Conservation (phyloP, 176 grass and related monocot species). For the Oropetium thomaeum region DNA sequence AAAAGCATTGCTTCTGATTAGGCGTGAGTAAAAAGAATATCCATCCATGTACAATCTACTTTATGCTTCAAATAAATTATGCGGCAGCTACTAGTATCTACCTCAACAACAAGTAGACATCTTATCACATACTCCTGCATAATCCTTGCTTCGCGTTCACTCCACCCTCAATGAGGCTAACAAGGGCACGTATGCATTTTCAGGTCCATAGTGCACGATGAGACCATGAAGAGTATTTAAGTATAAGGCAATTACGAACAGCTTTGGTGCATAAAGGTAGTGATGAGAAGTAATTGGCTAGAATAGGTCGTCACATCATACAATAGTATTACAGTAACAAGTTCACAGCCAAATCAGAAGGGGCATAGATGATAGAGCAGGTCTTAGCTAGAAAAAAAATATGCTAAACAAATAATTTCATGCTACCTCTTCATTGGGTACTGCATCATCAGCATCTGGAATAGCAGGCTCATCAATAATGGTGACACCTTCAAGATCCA, state of each 20-base stretch:
- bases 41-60: constrained; percentile 5
- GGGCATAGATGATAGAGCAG: too few species aligned
- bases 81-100: constrained; percentile 5
- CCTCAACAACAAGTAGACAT: neutral
- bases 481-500: constrained; percentile 19
- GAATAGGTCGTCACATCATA: neutral
- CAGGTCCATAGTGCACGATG: neutral
- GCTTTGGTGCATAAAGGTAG: neutral
- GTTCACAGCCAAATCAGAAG: neutral
- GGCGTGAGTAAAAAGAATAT: constrained; percentile 22
- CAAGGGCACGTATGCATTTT: neutral
- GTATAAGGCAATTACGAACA: neutral
- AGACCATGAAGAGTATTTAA: neutral
- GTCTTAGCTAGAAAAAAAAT: too few species aligned
- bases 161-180: neutral
- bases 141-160: neutral
- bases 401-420: too few species aligned
- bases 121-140: neutral
- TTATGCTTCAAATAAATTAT: constrained; percentile 16
- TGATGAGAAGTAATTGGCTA: neutral
- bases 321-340: neutral
- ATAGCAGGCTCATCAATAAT: constrained; percentile 5
- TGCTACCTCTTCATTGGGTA: neutral
- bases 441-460: constrained; percentile 5
- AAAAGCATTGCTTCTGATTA: constrained; percentile 31